These are phyloP conservation scores for Fomitopsis schrenkii DNA, from an alignment of 1,284 basidiomycete species.

Conservation along the genomic window DNA sequence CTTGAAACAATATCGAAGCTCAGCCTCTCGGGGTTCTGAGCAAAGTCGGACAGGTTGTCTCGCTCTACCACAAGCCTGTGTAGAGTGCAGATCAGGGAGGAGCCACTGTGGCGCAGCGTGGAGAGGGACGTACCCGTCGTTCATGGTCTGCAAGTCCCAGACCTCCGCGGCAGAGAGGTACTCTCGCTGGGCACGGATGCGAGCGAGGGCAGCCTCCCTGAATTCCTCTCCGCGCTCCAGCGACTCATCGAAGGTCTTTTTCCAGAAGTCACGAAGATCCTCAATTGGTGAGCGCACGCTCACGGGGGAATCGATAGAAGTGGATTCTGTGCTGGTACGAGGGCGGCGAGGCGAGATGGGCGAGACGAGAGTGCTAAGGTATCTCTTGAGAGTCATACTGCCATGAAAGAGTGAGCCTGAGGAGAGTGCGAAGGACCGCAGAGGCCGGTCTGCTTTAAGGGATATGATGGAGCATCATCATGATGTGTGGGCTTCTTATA, in stretches of 20 bases:
- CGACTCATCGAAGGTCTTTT: not conserved
- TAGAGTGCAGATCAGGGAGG: not conserved
- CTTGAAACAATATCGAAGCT: conserved; percentile 4
- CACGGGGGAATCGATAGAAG: not conserved
- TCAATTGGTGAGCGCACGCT: conserved; percentile 1
- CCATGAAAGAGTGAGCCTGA: conserved; percentile 4
- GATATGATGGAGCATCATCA: conserved; percentile 6
- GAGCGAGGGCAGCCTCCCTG: not conserved
- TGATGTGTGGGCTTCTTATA: conserved; percentile 7
- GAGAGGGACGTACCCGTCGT: conserved; percentile 6
- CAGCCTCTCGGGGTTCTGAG: conserved; percentile 2
- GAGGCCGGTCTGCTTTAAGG: conserved; percentile 1
- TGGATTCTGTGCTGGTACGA: not conserved
- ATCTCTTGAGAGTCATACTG: conserved; percentile 5
- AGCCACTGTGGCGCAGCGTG: not conserved
- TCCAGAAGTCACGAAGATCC: conserved; percentile 5
- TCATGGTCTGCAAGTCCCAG: conserved; percentile 8
- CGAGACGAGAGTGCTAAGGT: not conserved
- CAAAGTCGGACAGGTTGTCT: conserved; percentile 1
- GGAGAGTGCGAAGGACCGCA: not conserved
- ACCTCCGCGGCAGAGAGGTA: conserved; percentile 2
- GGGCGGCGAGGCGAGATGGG: not conserved
- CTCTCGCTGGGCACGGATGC: not conserved
- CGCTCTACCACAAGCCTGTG: conserved; percentile 6
- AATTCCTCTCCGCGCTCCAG: conserved; percentile 2